Evolutionary conservation across 768 basidiomycete species (phyloP).

Genomic region (Boletus patriciae): DNA sequence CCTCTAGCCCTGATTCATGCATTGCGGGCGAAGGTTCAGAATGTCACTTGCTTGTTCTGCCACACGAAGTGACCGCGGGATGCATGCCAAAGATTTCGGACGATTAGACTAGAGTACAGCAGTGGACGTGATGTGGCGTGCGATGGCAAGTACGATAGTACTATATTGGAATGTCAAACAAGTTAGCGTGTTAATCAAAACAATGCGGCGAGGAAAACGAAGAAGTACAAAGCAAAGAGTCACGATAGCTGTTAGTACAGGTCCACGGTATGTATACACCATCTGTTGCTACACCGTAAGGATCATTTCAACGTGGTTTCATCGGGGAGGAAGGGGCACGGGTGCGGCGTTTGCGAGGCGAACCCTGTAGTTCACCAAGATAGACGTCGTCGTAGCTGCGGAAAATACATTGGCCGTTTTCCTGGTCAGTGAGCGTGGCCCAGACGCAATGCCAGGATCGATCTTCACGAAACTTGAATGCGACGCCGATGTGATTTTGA

Average conservation of each 20-base stretch:
- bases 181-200: constrained; percentile 18
- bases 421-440: constrained; percentile 58
- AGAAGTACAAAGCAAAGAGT: neutral
- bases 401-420: constrained; percentile 48
- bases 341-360: constrained; percentile 38
- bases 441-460: constrained; percentile 63
- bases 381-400: constrained; percentile 64
- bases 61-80: neutral
- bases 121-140: constrained; percentile 7
- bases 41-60: neutral
- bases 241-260: constrained; percentile 15
- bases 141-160: no score
- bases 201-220: constrained; percentile 4
- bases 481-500: constrained; percentile 42
- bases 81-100: constrained; percentile 4
- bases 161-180: constrained; percentile 6
- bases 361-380: constrained; percentile 45
- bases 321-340: constrained; percentile 24
- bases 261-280: constrained; percentile 14
- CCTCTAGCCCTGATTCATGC: constrained; percentile 4
- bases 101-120: constrained; percentile 8
- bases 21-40: neutral
- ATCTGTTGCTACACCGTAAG: constrained; percentile 8
- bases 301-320: constrained; percentile 20
- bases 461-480: constrained; percentile 53